A percentile compares a stretch with the other conserved stretches of the same genome.
These are phyloP conservation scores for Phytophthora capsici DNA, from an alignment of 352 stramenopile genomes.

Conservation along the genomic window DNA sequence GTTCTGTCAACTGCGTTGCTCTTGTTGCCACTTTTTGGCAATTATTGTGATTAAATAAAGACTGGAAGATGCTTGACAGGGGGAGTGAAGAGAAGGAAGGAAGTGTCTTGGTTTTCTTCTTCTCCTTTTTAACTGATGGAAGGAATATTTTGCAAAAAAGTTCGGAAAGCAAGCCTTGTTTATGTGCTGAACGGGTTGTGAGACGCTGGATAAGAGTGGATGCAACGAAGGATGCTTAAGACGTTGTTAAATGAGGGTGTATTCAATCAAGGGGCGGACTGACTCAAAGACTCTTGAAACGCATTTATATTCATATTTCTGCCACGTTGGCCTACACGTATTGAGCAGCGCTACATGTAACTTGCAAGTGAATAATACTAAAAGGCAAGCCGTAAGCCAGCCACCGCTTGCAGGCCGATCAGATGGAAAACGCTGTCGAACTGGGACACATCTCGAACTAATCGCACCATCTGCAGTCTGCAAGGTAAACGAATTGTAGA, in stretches of 20 bases:
- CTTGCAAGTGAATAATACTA: too few species aligned
- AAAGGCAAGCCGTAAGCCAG: too few species aligned
- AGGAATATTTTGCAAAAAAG: neutral
- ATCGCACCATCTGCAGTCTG: too few species aligned
- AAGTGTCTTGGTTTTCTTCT: neutral
- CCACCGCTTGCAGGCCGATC: too few species aligned
- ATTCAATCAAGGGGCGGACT: neutral
- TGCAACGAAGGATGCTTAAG: neutral
- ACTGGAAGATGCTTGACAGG: neutral
- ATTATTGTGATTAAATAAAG: too few species aligned
- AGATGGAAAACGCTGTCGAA: too few species aligned
- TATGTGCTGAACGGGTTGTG: neutral
- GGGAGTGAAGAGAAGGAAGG: neutral
- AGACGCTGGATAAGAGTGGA: neutral
- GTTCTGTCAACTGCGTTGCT: neutral
- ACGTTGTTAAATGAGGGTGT: neutral
- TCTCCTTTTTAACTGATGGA: neutral
- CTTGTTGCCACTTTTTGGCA: neutral
- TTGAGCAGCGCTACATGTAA: too few species aligned
- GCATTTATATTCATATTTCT: neutral
- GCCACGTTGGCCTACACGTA: too few species aligned
- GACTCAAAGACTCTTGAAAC: too few species aligned
- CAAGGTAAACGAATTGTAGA: too few species aligned
- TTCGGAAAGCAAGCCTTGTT: neutral
- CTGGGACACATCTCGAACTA: too few species aligned